Evolutionary conservation across 192 early-diverging fungal genomes (phyloP).

Genomic region (Coemansia sp.): DNA sequence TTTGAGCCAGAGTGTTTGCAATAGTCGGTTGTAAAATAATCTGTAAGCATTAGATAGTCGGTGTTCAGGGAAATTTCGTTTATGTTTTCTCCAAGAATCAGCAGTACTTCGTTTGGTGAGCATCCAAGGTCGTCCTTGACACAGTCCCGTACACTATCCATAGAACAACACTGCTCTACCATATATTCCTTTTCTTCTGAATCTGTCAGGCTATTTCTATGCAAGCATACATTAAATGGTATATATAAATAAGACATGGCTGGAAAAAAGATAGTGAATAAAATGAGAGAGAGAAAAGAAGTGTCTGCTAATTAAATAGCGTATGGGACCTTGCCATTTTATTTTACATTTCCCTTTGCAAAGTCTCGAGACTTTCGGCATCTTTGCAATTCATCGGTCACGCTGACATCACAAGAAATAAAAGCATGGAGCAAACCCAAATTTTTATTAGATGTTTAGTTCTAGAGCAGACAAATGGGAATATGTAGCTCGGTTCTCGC

Average conservation of each 20-base stretch:
- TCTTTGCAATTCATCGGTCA: neutral
- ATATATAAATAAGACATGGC: neutral
- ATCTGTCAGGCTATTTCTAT: no score
- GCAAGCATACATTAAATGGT: neutral
- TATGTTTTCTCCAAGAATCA: neutral
- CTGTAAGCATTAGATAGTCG: neutral
- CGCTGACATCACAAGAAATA: neutral
- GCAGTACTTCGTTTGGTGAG: neutral
- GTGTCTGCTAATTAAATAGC: no score
- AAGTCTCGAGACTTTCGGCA: conserved; percentile 2
- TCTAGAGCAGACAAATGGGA: neutral
- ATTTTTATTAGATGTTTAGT: neutral
- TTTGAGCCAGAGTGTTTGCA: neutral
- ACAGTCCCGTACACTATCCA: neutral
- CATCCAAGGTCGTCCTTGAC: neutral
- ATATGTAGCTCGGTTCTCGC: neutral
- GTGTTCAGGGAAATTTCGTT: neutral
- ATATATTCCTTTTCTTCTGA: no score
- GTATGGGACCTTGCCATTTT: no score
- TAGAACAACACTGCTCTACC: neutral
- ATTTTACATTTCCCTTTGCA: neutral
- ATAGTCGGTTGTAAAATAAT: neutral
- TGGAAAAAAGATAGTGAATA: no score
- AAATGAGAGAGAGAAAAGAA: no score
- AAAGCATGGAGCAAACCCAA: no score